Base-by-base conservation (phyloP, 2,329 filamentous ascomycete genomes). In the Cryphonectria japonica region DNA sequence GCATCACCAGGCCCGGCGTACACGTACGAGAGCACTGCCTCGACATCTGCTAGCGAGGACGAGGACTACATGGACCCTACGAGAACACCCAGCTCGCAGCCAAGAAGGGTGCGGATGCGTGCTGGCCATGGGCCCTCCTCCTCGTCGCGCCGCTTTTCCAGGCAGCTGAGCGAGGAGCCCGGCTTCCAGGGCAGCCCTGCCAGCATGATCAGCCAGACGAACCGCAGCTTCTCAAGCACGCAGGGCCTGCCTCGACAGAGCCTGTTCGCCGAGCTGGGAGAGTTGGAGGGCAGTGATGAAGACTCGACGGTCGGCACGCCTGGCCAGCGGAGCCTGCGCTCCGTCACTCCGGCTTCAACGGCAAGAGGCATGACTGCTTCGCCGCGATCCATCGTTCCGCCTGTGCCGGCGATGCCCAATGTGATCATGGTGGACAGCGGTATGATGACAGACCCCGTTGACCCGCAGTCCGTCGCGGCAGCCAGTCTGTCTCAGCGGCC, bases 201-300 rank as follows among this genome's bases (percentile, higher is more conserved):
- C 64, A 92, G 89, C 72, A 89, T 88, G 26, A 85, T 85, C 65
- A 89, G 88, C 77, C 84, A 86, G 73, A 82, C 80, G 26, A 85
- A 83, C 72, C 86, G 84, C 75, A 86, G 83, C 73, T 80, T 79
- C 63, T 77, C 82, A 69, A 83, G 82, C 62, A 86, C 3, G 84
- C 88, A 13, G 82, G 86, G 70, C 80, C 81, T 60, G 81, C 77
- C 26, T 87, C 89, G 22, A 22, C 93, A 97, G 83, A 98, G 92
- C 77, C 85, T 99, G 66, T 97, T 96, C 79, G 94, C 94, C 57
- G 96, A 99, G 80, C 87, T 99, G 59, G 93, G 92, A 68, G 93
- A 94, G 75, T 84, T 98, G 60, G 91, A 89, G 73, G 89, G 89
- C 74, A 91, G 92, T 75, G 93, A 93, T 73, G 92, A 93, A 72